Percentiles rank a stretch among this genome's conserved stretches.
phyloP scores from a whole-genome alignment of 1,284 basidiomycete species.

The Sanguinoderma infundibulare region DNA sequence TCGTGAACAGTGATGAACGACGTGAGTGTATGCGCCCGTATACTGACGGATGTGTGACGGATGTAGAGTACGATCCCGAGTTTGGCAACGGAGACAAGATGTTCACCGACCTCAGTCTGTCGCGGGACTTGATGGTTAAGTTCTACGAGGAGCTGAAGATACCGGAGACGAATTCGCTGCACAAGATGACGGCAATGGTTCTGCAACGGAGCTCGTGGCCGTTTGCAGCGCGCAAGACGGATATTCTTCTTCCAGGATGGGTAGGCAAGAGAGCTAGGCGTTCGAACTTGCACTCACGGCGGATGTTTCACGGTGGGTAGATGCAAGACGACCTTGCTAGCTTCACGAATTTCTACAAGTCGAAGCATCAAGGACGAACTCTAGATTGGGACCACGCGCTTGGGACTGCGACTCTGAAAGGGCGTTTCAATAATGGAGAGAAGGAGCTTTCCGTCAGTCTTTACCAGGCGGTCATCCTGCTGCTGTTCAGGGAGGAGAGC shows the following conservation, averaged over 20 bases:
- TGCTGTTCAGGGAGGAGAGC: conserved; percentile 85
- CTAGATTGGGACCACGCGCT: conserved; percentile 86
- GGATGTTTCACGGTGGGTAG: conserved; percentile 37
- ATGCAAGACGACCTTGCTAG: conserved; percentile 71
- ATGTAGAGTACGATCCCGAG: conserved; percentile 82
- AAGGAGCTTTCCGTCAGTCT: conserved; percentile 93
- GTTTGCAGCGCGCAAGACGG: conserved; percentile 56
- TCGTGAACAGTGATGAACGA: conserved; percentile 15
- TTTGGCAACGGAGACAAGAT: conserved; percentile 90
- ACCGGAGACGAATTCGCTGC: conserved; percentile 22
- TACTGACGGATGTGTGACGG: neutral
- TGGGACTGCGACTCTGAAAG: conserved; percentile 76
- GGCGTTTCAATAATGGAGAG: conserved; percentile 67
- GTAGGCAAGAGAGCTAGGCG: conserved; percentile 40
- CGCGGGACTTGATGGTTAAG: conserved; percentile 67
- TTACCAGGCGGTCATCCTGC: conserved; percentile 85
- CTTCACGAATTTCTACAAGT: conserved; percentile 76
- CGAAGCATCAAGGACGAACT: conserved; percentile 73
- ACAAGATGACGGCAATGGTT: conserved; percentile 68
- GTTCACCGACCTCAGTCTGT: conserved; percentile 86
- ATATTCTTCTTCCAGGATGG: conserved; percentile 53
- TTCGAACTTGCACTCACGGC: neutral
- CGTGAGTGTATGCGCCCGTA: neutral
- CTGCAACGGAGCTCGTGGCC: conserved; percentile 82
- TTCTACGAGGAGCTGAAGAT: conserved; percentile 45